Evolutionary conservation across 2,329 filamentous ascomycete species (phyloP), one percentile per base, ranked within the genome.

Genomic region (Lizonia empirigonia): DNA sequence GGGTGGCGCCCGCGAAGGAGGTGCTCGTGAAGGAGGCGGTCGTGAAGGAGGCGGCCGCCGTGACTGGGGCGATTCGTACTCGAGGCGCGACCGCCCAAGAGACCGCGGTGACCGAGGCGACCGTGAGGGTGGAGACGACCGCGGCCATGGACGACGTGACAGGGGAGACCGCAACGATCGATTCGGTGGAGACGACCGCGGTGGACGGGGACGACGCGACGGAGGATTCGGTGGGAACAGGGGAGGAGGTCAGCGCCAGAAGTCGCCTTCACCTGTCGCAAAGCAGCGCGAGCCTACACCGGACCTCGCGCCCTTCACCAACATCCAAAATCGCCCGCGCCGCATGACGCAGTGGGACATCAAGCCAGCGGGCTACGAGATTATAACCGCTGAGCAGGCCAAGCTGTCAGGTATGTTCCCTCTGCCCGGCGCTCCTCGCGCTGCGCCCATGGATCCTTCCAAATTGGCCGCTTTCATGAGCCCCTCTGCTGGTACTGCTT

Each of bases 331-430:
- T 68, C 87, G 93, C 65, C 94, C 92, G 80, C 88, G 95, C 63
- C 88, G 94, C 53, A 79, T 99, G 80, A 97, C 92, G 27, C 95
- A 99, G 75, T 99, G 94, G 94, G 95, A 99, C 73, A 97, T 99
- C 74, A 99, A 99, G 78, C 94, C 94, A 5, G 90, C 91, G 13
- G 93, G 94, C 35, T 99, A 99, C 69, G 95, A 99, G 70, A 96
- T 94, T 74, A 93, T 99, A 60, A 97, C 94, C 2, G 91, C 94
- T 18, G 95, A 99, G 75, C 95, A 99, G 74, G 95, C 94, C 41
- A 99, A 99, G 80, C 82, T 99, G 35, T 99, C 95, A 2, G 85
- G 93, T 78, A 97, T 99, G 94, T 99, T 99, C 79, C 92, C 95
- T 54, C 85, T 99, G 36, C 94, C 94, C 3, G 94, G 94, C 59